Base-by-base conservation (phyloP, 2,329 filamentous ascomycete species). In the Ustulina deusta region DNA sequence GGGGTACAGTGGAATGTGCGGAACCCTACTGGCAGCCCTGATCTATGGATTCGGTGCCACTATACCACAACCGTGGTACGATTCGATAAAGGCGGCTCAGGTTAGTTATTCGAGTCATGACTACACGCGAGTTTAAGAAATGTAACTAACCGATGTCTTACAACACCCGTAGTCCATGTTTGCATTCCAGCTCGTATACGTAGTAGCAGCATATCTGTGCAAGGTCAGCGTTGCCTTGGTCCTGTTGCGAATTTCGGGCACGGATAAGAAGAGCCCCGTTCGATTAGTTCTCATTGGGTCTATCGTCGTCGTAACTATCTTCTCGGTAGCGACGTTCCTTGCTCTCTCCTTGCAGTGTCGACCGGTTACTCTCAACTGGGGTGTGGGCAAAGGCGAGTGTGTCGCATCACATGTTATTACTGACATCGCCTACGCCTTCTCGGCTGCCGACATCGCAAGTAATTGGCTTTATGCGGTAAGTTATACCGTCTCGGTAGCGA, bases 201-300 rank as follows among this genome's bases (percentile, higher is more conserved):
- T 67, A 3, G 49, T 67, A 15, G 55, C 61, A 17, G 60, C 65
- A 36, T 63, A 63, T 52, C 11, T 67, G 3, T 60, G 55, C 56
- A 67, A 67, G 22, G 49, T 64, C 27, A 64, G 65, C 17, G 65
- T 67, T 42, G 65, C 65, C 9, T 38, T 67, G n/a, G 65, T 67
- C 1, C 17, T 67, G 15, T 34, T 67, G 56, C 65, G 65, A 36
- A 67, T 67, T 25, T 59, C 60, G 10, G 56, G 40, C 1, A 49
- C 60, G 32, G 64, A 66, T 29, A 58, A 34, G 27, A 66, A 58
- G 22, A 58, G 60, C 25, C 36, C 52, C 3, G 64, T 67, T 44
- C 65, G 65, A 51, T 40, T 60, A 4, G 27, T 64, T 29, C 61
- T 67, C 40, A 25, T 67, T 7, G 61, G 34, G 2, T 63, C 60